A percentile compares a stretch with the other conserved stretches of the same genome.
These are phyloP conservation scores for Talinum fruticosum DNA, from an alignment of 148 eudicot genomes.

Conservation along the genomic window DNA sequence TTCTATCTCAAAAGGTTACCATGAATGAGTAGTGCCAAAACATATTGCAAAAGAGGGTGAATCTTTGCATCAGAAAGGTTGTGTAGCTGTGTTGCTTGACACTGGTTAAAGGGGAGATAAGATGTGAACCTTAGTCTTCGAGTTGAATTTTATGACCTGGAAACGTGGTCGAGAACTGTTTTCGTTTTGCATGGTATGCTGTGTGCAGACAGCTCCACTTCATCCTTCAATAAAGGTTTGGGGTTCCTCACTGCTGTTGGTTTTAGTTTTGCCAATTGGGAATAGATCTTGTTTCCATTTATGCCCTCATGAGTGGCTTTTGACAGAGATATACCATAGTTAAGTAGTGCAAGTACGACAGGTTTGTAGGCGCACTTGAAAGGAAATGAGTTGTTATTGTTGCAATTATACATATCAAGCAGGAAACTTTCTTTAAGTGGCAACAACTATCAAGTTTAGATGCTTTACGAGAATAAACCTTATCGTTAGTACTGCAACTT, in stretches of 20 bases:
- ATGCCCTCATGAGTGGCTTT: not conserved
- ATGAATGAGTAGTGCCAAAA: not conserved
- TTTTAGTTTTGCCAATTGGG: not conserved
- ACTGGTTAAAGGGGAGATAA: not conserved
- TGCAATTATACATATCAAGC: not conserved
- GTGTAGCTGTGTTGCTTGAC: not conserved
- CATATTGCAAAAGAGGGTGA: not conserved
- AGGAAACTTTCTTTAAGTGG: not conserved
- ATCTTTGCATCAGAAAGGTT: not conserved
- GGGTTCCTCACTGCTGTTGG: not conserved
- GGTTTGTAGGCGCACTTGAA: not conserved
- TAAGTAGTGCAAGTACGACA: not conserved
- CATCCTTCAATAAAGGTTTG: not conserved
- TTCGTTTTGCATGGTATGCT: not conserved
- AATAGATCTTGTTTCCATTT: not conserved
- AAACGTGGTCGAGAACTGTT: not conserved
- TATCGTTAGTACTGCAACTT: not conserved
- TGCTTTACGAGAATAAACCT: not conserved
- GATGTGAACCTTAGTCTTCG: not conserved
- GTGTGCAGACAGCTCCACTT: not conserved
- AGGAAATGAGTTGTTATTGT: not conserved
- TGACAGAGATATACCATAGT: not conserved
- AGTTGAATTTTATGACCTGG: not conserved
- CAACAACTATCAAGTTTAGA: not conserved
- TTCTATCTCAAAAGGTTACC: not conserved